Conservation (phyloP, 2,329 filamentous ascomycete species). For the Akanthomyces muscarius region DNA sequence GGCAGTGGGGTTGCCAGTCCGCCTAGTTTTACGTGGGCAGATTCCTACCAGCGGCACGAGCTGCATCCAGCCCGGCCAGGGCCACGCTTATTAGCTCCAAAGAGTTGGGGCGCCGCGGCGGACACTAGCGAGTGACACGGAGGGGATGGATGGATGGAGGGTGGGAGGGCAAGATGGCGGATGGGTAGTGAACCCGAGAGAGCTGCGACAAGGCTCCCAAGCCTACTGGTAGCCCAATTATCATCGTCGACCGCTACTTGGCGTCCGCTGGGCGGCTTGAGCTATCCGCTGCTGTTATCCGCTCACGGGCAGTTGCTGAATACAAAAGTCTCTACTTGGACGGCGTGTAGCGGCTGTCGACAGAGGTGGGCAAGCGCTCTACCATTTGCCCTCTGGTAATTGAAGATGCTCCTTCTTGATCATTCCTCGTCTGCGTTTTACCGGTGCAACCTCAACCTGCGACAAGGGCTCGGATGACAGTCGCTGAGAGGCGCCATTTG, state of each 20-base stretch:
- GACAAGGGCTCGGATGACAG: neutral
- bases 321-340: neutral
- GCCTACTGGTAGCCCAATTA: neutral
- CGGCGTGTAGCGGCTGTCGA: neutral
- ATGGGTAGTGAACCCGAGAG: neutral
- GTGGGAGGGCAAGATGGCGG: neutral
- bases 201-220: neutral
- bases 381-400: neutral
- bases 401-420: neutral
- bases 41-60: neutral
- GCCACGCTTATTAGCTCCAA: neutral
- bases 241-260: neutral
- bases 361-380: neutral
- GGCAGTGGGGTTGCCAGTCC: neutral
- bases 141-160: neutral
- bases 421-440: neutral
- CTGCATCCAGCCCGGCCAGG: neutral
- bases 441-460: neutral
- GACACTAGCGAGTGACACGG: neutral
- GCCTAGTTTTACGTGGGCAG: neutral
- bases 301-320: neutral
- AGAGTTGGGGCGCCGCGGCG: neutral
- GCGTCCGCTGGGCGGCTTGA: neutral
- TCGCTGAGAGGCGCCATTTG: neutral
- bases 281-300: neutral